phyloP scores from a whole-genome alignment of 345 rosid genomes.

The Eutrema japonicum region DNA sequence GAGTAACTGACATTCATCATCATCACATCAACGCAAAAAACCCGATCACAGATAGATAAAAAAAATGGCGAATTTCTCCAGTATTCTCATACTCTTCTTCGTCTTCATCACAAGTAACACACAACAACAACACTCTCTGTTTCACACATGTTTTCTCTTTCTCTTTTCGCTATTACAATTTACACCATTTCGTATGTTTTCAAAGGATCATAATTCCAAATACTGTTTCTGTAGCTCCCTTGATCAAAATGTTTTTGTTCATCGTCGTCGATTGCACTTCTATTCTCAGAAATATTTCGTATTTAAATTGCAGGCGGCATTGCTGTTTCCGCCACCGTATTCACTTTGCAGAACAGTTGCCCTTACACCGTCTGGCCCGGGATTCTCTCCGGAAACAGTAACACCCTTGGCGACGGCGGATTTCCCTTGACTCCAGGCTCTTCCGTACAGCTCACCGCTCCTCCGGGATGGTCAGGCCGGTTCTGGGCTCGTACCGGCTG shows the following conservation, averaged over 20 bases:
- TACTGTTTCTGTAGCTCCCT: not conserved
- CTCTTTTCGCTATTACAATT: not conserved
- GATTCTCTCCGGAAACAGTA: slow-evolving; percentile 68
- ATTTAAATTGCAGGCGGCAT: slow-evolving; percentile 19
- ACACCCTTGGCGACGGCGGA: slow-evolving; percentile 73
- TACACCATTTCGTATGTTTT: not conserved
- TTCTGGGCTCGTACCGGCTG: slow-evolving; percentile 92
- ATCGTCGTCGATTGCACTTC: not conserved
- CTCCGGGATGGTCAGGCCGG: slow-evolving; percentile 83
- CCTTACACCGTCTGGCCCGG: slow-evolving; percentile 86
- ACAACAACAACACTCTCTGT: slow-evolving; percentile 7
- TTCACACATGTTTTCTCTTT: not conserved
- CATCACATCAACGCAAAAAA: not conserved
- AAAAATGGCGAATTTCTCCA: slow-evolving; percentile 28
- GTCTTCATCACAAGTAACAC: slow-evolving; percentile 37
- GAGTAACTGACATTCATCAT: slow-evolving; percentile 25
- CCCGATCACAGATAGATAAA: not conserved
- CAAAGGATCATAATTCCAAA: not conserved
- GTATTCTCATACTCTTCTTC: slow-evolving; percentile 5
- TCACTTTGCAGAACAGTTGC: slow-evolving; percentile 78
- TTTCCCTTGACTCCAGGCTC: slow-evolving; percentile 59
- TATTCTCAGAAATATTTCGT: not conserved
- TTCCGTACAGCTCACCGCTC: slow-evolving; percentile 61
- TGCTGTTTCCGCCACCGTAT: slow-evolving; percentile 56
- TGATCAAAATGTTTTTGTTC: not conserved